These are phyloP conservation scores for Ilyonectria mors-panacis DNA, from an alignment of 2,329 filamentous ascomycete species.

Conservation along the genomic window DNA sequence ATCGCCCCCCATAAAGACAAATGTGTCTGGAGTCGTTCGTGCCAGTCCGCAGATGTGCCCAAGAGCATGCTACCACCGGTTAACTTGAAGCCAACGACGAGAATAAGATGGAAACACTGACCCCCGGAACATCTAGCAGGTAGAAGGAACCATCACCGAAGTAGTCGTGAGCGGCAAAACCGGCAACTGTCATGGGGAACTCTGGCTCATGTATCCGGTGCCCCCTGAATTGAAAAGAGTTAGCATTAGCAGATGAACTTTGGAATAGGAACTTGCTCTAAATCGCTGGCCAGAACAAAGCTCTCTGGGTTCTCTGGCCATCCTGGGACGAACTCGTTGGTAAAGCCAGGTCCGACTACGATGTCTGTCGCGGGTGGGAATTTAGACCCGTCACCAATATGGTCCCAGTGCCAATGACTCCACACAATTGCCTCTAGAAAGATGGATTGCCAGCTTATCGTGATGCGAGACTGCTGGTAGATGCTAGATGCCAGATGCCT, in stretches of 20 bases:
- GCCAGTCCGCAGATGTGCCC: conserved; percentile 51
- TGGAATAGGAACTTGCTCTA: background rate
- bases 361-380: conserved; percentile 42
- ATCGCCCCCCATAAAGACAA: conserved; percentile 61
- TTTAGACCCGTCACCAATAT: conserved; percentile 42
- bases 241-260: background rate
- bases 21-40: conserved; percentile 55
- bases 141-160: conserved; percentile 47
- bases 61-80: conserved; percentile 27
- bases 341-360: conserved; percentile 44
- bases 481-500: background rate
- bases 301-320: conserved; percentile 20
- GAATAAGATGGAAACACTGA: background rate
- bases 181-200: conserved; percentile 40
- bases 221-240: background rate
- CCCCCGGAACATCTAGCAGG: conserved; percentile 42
- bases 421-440: conserved; percentile 41
- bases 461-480: background rate
- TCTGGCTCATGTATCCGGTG: conserved; percentile 1
- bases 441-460: background rate
- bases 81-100: background rate
- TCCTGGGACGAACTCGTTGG: conserved; percentile 26
- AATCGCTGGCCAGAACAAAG: background rate
- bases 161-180: conserved; percentile 41
- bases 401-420: conserved; percentile 48